Percentiles rank a stretch among this genome's conserved stretches.
Conservation (phyloP, 768 basidiomycete genomes). For the Lentinula aciculospora region DNA sequence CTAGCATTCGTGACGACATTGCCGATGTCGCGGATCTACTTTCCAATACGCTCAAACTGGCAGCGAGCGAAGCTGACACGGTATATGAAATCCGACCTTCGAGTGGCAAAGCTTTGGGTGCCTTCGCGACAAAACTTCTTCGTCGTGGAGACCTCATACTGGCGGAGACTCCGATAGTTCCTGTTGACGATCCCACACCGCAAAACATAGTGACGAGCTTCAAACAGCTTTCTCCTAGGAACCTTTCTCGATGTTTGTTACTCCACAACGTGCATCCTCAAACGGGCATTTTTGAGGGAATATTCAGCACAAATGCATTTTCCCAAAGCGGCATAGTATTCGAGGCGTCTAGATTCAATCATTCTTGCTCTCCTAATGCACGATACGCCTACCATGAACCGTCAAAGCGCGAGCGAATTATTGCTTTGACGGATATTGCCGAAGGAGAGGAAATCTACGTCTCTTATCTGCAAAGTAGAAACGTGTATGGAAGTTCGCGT, state of each 20-base stretch:
- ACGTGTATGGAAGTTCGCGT: conserved; percentile 16
- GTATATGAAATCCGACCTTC: neutral
- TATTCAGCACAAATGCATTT: conserved; percentile 10
- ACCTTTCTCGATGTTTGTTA: neutral
- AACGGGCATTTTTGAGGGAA: conserved; percentile 6
- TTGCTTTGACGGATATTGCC: conserved; percentile 14
- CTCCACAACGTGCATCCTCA: neutral
- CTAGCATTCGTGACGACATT: neutral
- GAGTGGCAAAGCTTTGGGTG: conserved; percentile 11
- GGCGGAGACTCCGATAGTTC: conserved; percentile 9
- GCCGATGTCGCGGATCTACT: neutral
- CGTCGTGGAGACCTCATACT: conserved; percentile 17
- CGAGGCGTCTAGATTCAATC: conserved; percentile 14
- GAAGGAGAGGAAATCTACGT: conserved; percentile 17
- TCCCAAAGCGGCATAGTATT: conserved; percentile 7
- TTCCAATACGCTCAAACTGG: neutral
- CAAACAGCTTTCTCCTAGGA: too few relatives aligned
- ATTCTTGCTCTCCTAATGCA: conserved; percentile 19
- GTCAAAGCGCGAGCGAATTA: conserved; percentile 10
- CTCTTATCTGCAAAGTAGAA: conserved; percentile 13
- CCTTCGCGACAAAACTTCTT: conserved; percentile 12
- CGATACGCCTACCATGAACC: conserved; percentile 16
- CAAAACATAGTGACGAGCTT: too few relatives aligned
- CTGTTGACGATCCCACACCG: neutral
- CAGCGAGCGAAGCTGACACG: neutral